A percentile compares a stretch with the other conserved stretches of the same genome.
These are phyloP conservation scores for Penicillium salamii DNA, from an alignment of 495 filamentous ascomycete species.

Conservation along the genomic window DNA sequence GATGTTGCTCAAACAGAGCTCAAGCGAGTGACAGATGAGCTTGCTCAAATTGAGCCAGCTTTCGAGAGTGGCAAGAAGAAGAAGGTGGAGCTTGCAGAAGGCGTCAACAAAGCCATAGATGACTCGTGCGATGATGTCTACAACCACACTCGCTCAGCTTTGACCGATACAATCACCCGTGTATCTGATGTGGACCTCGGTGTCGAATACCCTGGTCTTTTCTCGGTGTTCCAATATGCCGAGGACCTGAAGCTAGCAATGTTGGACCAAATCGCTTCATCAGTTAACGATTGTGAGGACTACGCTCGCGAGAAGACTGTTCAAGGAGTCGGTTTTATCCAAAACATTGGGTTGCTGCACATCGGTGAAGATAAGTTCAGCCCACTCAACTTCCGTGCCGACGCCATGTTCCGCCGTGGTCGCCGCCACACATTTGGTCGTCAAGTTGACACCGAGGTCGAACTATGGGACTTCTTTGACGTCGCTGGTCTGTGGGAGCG, in stretches of 20 bases:
- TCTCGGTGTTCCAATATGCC: constrained; percentile 84
- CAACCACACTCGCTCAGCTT: constrained; percentile 68
- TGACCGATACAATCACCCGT: constrained; percentile 66
- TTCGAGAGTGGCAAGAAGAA: constrained; percentile 82
- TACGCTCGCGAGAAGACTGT: constrained; percentile 76
- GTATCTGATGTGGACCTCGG: constrained; percentile 77
- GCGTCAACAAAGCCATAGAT: constrained; percentile 79
- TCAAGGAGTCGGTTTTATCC: constrained; percentile 80
- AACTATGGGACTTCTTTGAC: constrained; percentile 93
- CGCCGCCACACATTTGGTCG: constrained; percentile 75
- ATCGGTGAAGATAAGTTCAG: constrained; percentile 77
- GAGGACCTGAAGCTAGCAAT: constrained; percentile 91
- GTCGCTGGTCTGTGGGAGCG: constrained; percentile 74
- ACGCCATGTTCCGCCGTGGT: constrained; percentile 83
- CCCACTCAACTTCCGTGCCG: constrained; percentile 78
- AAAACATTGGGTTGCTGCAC: constrained; percentile 82
- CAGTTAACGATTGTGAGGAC: constrained; percentile 78
- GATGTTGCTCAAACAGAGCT: constrained; percentile 85
- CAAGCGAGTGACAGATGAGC: constrained; percentile 74
- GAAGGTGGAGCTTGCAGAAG: constrained; percentile 74
- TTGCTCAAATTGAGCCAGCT: constrained; percentile 78
- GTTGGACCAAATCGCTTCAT: constrained; percentile 76
- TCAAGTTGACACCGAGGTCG: constrained; percentile 81
- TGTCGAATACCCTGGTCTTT: constrained; percentile 81
- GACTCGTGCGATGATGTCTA: constrained; percentile 82